Base-by-base conservation (phyloP, 805 yeast species). In the Hanseniaspora clermontiae region DNA sequence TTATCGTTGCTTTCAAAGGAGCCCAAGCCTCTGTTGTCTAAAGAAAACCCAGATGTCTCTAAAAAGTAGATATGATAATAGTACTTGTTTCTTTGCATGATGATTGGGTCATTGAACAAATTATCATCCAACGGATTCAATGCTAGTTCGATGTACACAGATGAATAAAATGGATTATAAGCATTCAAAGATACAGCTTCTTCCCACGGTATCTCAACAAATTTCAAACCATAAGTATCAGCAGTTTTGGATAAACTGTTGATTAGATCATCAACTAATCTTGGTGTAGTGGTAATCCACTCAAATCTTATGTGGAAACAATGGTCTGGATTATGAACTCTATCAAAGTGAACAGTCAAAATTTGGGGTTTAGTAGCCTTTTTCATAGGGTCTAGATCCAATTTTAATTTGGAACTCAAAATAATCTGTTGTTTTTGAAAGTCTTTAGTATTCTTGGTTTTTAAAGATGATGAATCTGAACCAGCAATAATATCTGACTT, bases 271-370 rank as follows among this genome's bases (percentile, higher is more conserved):
- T 89, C 96, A 51, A 87, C 80, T 36, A 87, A 71, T 65, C 85
- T 86, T 1, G 95, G 84, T 0, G 97, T 88, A 0, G 95, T 82
- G 59, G 85, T 87, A 36, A 91, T 71, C 99, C 99, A 93, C 66
- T 93, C 97, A 14, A 91, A 68, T 49, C 96, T 74, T 36, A 93
- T 77, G 64, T 91, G 97, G 71, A 83, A 93, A 65, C 97, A 90
- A 63, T 90, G 95, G 61, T 86, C 91, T 0, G 97, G 96, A 65
- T 90, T 91, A 66, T 89, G 96, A 3, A 90, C 90, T 46, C 83
- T 77, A 66, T 93, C 99, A 64, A 87, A 87, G 68, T 91, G 97
- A 0, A 93, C 88, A 6, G 81, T 80, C 47, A 89, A 74, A 2
- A 82, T 68, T 62, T 93, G 98, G 0, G 84, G 84, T 57, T 89